Evolutionary conservation across 495 filamentous ascomycete genomes (phyloP).

Genomic region (Aspergillus nanangensis): DNA sequence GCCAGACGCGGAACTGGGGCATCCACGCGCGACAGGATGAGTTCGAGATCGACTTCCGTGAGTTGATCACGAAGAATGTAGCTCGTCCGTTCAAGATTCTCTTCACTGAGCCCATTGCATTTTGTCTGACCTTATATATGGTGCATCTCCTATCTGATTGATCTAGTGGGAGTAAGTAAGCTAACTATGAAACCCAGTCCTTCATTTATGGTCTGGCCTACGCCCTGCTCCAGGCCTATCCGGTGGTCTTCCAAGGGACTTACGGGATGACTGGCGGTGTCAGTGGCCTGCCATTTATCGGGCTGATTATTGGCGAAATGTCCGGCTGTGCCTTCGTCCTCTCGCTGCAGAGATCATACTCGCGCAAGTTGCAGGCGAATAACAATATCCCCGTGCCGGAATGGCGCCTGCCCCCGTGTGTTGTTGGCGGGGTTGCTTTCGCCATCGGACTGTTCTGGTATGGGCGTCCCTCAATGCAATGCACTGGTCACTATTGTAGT

Average conservation of each 20-base stretch:
- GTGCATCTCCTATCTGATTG: neutral
- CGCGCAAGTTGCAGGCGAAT: slow-evolving; percentile 20
- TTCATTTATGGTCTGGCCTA: slow-evolving; percentile 38
- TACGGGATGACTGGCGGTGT: slow-evolving; percentile 25
- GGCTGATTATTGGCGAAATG: slow-evolving; percentile 26
- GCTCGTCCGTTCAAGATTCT: slow-evolving; percentile 37
- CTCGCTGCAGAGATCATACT: slow-evolving; percentile 19
- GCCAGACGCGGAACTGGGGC: slow-evolving; percentile 39
- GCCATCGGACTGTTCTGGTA: slow-evolving; percentile 53
- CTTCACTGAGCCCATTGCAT: slow-evolving; percentile 40
- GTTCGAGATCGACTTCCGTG: slow-evolving; percentile 30
- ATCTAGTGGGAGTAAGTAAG: neutral
- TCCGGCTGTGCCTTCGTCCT: slow-evolving; percentile 19
- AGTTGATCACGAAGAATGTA: slow-evolving; percentile 36
- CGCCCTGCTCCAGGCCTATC: slow-evolving; percentile 27
- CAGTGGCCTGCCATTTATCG: slow-evolving; percentile 26
- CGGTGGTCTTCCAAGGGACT: slow-evolving; percentile 25
- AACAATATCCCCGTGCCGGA: slow-evolving; percentile 32
- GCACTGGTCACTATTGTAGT: slow-evolving; percentile 13
- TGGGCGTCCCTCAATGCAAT: slow-evolving; percentile 1
- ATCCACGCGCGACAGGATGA: slow-evolving; percentile 46
- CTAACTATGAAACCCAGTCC: slow-evolving; percentile 4
- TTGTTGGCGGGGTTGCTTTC: slow-evolving; percentile 45
- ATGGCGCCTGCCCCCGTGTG: slow-evolving; percentile 39
- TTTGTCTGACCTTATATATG: slow-evolving; percentile 37